These are phyloP conservation scores for Sonneratia caseolaris DNA, from an alignment of 345 rosid species.

Conservation along the genomic window DNA sequence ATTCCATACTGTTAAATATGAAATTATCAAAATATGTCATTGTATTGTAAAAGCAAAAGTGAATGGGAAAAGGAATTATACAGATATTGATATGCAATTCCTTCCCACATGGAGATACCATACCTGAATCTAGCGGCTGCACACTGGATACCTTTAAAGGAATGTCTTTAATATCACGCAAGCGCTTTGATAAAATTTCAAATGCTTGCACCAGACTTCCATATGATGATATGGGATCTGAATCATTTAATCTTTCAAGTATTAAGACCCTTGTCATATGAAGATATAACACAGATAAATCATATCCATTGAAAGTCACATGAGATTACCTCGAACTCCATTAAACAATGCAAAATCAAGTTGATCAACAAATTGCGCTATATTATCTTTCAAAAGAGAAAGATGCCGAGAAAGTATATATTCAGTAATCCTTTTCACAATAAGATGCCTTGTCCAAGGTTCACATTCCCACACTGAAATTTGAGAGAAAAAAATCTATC, in stretches of 20 bases:
- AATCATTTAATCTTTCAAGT: constrained; percentile 9
- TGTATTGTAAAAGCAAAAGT: not conserved
- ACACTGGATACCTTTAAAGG: constrained; percentile 77
- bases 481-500: constrained; percentile 12
- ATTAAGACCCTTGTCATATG: not conserved
- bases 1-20: not conserved
- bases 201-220: constrained; percentile 52
- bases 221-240: constrained; percentile 65
- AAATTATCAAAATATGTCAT: not conserved
- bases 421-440: constrained; percentile 63
- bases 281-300: not conserved
- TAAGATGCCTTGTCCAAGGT: constrained; percentile 65
- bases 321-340: constrained; percentile 54
- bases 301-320: not conserved
- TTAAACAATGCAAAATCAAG: constrained; percentile 74
- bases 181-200: constrained; percentile 62
- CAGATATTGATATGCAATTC: not conserved
- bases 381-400: constrained; percentile 37
- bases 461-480: constrained; percentile 71
- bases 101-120: not conserved
- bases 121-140: constrained; percentile 87
- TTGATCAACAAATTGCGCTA: constrained; percentile 68
- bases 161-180: constrained; percentile 59
- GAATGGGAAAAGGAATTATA: not conserved
- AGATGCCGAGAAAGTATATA: constrained; percentile 56